Evolutionary conservation across 2,329 filamentous ascomycete genomes (phyloP).

Genomic region (Endocalyx cinctus): DNA sequence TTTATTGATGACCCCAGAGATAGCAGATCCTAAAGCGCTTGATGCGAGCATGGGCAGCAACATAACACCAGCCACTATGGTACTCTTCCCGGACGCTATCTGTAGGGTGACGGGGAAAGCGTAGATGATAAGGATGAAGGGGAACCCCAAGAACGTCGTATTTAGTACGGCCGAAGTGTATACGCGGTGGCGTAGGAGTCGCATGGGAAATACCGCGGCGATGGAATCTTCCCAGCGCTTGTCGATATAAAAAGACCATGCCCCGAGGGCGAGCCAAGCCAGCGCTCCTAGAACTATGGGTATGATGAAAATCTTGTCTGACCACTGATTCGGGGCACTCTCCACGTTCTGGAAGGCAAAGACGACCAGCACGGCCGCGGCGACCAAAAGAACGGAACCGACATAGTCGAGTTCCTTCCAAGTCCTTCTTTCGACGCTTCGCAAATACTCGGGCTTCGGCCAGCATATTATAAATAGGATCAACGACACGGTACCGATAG

Average conservation of each 20-base stretch:
- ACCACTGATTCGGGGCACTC: slow-evolving; percentile 35
- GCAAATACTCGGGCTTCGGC: slow-evolving; percentile 40
- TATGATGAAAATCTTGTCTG: slow-evolving; percentile 34
- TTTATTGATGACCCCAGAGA: slow-evolving; percentile 38
- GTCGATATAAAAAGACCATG: slow-evolving; percentile 34
- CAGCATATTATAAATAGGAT: slow-evolving; percentile 44
- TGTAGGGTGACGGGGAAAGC: slow-evolving; percentile 46
- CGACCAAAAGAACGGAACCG: slow-evolving; percentile 49
- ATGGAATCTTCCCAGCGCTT: slow-evolving; percentile 26
- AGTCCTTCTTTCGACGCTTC: slow-evolving; percentile 30
- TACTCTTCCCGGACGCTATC: slow-evolving; percentile 42
- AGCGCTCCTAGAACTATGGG: slow-evolving; percentile 34
- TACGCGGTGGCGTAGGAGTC: slow-evolving; percentile 41
- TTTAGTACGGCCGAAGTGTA: slow-evolving; percentile 39
- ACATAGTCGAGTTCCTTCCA: slow-evolving; percentile 50
- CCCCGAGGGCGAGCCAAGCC: slow-evolving; percentile 32
- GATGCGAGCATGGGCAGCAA: slow-evolving; percentile 49
- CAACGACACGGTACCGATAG: slow-evolving; percentile 43
- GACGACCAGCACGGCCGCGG: slow-evolving; percentile 50
- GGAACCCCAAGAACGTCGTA: slow-evolving; percentile 46
- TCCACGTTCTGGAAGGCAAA: slow-evolving; percentile 54
- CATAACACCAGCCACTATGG: slow-evolving; percentile 45
- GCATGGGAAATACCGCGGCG: slow-evolving; percentile 42
- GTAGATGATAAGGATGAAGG: slow-evolving; percentile 45
- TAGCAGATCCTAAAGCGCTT: slow-evolving; percentile 39